Evolutionary conservation across 495 filamentous ascomycete genomes (phyloP).

Genomic region (Podospora sp.): DNA sequence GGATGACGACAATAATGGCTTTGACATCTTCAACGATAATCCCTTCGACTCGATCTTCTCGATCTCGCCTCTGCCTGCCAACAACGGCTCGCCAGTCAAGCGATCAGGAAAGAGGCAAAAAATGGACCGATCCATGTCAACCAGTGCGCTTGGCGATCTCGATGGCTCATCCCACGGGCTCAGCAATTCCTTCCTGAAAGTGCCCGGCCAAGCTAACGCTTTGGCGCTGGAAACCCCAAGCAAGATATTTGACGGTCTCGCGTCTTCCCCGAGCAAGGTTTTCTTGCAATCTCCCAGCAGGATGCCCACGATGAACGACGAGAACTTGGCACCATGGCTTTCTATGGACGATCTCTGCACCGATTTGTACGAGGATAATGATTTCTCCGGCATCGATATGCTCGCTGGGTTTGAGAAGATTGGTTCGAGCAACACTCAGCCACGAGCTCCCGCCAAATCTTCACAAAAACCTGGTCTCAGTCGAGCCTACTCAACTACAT

Average conservation of each 20-base stretch:
- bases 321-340: constrained; percentile 44
- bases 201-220: constrained; percentile 42
- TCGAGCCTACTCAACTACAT: constrained; percentile 47
- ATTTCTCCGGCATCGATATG: constrained; percentile 76
- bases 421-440: constrained; percentile 53
- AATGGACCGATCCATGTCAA: constrained; percentile 59
- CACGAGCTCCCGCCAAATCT: constrained; percentile 31
- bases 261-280: constrained; percentile 54
- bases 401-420: constrained; percentile 90
- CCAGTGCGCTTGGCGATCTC: constrained; percentile 67
- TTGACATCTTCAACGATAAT: constrained; percentile 74
- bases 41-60: constrained; percentile 46
- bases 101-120: constrained; percentile 66
- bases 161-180: constrained; percentile 50
- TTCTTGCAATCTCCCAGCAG: constrained; percentile 58
- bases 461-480: constrained; percentile 41
- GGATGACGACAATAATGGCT: constrained; percentile 54
- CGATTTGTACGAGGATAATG: constrained; percentile 62
- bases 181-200: constrained; percentile 49
- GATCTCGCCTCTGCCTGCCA: constrained; percentile 24
- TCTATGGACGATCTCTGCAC: constrained; percentile 58
- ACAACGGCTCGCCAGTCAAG: constrained; percentile 75
- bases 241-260: constrained; percentile 54
- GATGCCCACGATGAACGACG: constrained; percentile 44
- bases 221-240: constrained; percentile 55